Evolutionary conservation across 2,329 filamentous ascomycete genomes (phyloP).

Genomic region (Hymenoscyphus scutula): DNA sequence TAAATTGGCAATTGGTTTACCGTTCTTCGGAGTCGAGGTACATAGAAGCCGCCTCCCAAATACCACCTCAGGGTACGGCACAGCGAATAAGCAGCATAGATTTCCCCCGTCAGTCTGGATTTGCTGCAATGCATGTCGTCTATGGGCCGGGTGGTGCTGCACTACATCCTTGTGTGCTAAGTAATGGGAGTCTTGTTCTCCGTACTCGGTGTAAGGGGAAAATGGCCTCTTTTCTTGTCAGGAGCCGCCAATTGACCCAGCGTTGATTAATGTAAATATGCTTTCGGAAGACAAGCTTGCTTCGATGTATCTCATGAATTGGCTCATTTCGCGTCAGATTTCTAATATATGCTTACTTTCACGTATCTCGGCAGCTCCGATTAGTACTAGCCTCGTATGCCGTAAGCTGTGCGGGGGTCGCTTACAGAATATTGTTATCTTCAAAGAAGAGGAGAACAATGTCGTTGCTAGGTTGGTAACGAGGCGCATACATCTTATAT

Average conservation of each 20-base stretch:
- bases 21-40: neutral
- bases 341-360: neutral
- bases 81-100: neutral
- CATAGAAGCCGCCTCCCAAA: neutral
- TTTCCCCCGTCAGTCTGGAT: neutral
- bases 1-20: neutral
- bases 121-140: neutral
- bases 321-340: neutral
- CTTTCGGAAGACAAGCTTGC: neutral
- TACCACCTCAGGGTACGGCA: neutral
- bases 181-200: neutral
- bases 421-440: neutral
- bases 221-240: neutral
- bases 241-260: neutral
- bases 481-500: neutral
- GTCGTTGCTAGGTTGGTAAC: too few relatives aligned
- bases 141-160: neutral
- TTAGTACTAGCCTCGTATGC: neutral
- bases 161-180: neutral
- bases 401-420: neutral
- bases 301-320: neutral
- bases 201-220: neutral
- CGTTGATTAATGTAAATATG: neutral
- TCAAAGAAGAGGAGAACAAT: too few relatives aligned
- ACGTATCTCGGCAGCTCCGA: neutral